Base-by-base conservation (phyloP, 352 stramenopile genomes). In the Phytophthora ramorum region DNA sequence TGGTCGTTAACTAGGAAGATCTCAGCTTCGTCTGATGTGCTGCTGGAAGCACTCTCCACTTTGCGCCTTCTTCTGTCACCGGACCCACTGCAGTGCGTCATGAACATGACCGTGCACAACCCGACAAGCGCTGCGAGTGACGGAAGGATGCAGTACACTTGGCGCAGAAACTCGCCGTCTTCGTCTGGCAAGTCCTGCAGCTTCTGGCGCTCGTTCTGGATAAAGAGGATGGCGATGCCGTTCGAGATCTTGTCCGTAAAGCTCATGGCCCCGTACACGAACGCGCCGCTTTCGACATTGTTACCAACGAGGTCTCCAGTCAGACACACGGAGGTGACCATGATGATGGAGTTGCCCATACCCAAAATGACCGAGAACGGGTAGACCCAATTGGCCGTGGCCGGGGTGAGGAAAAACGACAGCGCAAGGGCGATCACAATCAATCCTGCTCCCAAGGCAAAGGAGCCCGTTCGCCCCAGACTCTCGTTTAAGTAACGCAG, bases 161-260 rank as follows among this genome's bases (percentile, higher is more conserved):
- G 73, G 17, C 86, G 82, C 51, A 95, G 59, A 60, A 93, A 90
- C 44, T 88, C 81, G 10, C 77, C 78, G 50, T 95, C 86, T 48
- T 89, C 60, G 4, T 67, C 59, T 0, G 83, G 79, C n/a, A 76
- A 47, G 14, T 80, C 56, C 63, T 88, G 78, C 14, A 93, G 71
- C 69, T 88, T 81, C 57, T 95, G 72, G 37, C 86, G 86, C 44
- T 87, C 79, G 61, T 95, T 91, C 65, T 96, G 88, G 47, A 95
- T 93, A 9, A 93, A 61, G 17, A 96, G 58, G 43, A 96, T 90
- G 26, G 83, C 84, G 30, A 94, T 75, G 10, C 88, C 88, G 55
- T 94, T 95, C 43, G 84, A 93, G 58, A 94, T 90, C 50, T 96
- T 96, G 73, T 96, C 88, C 14, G 85, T 93, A 67, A 96, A 93